Evolutionary conservation across 371 early-diverging fungal species (phyloP).

Genomic region (Zychaea mexicana): DNA sequence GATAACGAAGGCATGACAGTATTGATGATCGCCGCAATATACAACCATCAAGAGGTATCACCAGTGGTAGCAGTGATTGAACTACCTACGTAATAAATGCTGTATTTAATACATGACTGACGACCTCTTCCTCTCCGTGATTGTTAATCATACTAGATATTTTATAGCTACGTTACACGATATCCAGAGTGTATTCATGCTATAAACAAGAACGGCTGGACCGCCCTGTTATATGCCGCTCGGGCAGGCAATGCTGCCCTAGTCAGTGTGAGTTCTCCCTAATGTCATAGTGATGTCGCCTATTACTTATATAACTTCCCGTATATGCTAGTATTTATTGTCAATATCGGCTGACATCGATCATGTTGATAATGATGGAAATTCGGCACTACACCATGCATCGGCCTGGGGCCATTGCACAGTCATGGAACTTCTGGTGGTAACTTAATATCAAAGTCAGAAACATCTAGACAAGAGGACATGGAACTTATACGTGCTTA

Average conservation of each 20-base stretch:
- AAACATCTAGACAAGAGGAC: background rate
- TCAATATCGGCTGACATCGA: conserved; percentile 54
- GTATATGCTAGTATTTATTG: conserved; percentile 37
- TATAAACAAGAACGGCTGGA: conserved; percentile 49
- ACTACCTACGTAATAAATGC: too few species aligned
- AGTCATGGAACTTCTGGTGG: conserved; percentile 49
- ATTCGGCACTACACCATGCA: conserved; percentile 54
- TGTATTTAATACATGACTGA: too few species aligned
- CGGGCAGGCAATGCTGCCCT: conserved; percentile 52
- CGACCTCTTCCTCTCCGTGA: too few species aligned
- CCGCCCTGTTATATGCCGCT: conserved; percentile 48
- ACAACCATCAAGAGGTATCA: conserved; percentile 49
- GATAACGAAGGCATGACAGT: conserved; percentile 52
- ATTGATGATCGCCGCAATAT: conserved; percentile 52
- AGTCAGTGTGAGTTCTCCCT: conserved; percentile 34
- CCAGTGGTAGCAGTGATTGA: too few species aligned
- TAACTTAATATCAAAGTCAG: too few species aligned
- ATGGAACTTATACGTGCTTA: background rate
- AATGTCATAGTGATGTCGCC: background rate
- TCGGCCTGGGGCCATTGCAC: conserved; percentile 53
- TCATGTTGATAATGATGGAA: conserved; percentile 54
- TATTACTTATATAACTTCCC: background rate
- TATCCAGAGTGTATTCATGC: conserved; percentile 57
- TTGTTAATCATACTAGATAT: conserved; percentile 28
- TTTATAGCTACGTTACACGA: conserved; percentile 44